These are phyloP conservation scores for Podospora sp. DNA, from an alignment of 495 filamentous ascomycete species.

Conservation along the genomic window DNA sequence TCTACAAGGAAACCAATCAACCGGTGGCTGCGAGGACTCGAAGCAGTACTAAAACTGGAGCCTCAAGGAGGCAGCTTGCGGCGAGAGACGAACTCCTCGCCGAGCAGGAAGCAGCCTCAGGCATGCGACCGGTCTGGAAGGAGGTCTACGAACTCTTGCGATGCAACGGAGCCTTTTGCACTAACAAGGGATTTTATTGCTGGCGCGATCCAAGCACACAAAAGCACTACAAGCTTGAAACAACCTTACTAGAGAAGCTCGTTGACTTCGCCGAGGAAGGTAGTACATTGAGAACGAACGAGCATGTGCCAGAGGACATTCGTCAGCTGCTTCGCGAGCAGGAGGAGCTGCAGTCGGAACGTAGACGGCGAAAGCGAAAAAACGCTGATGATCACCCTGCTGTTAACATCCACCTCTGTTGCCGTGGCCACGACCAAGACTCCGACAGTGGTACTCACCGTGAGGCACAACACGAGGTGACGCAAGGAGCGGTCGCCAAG, in stretches of 20 bases:
- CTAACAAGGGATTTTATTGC: constrained; percentile 19
- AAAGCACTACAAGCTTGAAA: constrained; percentile 17
- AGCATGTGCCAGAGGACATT: constrained; percentile 18
- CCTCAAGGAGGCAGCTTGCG: constrained; percentile 15
- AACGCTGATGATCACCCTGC: constrained; percentile 12
- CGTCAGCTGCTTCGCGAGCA: constrained; percentile 21
- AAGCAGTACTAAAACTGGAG: constrained; percentile 9
- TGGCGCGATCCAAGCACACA: constrained; percentile 18
- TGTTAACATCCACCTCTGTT: constrained; percentile 17
- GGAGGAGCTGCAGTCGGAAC: constrained; percentile 15
- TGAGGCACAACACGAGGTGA: constrained; percentile 10
- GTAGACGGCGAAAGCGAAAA: constrained; percentile 19
- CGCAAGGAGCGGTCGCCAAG: background rate
- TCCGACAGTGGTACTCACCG: constrained; percentile 1
- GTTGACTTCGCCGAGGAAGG: constrained; percentile 15
- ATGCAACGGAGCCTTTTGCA: constrained; percentile 17
- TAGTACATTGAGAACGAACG: constrained; percentile 18
- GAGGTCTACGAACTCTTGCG: constrained; percentile 13
- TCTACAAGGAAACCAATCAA: background rate
- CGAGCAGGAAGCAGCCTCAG: constrained; percentile 15
- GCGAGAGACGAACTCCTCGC: constrained; percentile 18
- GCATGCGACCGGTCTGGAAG: constrained; percentile 16
- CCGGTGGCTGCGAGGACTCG: constrained; percentile 6
- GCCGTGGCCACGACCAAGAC: constrained; percentile 15
- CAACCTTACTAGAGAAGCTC: constrained; percentile 14